Percentiles rank a stretch among this genome's conserved stretches.
Conservation (phyloP, 345 rosid genomes). For the Eutrema heterophyllum region DNA sequence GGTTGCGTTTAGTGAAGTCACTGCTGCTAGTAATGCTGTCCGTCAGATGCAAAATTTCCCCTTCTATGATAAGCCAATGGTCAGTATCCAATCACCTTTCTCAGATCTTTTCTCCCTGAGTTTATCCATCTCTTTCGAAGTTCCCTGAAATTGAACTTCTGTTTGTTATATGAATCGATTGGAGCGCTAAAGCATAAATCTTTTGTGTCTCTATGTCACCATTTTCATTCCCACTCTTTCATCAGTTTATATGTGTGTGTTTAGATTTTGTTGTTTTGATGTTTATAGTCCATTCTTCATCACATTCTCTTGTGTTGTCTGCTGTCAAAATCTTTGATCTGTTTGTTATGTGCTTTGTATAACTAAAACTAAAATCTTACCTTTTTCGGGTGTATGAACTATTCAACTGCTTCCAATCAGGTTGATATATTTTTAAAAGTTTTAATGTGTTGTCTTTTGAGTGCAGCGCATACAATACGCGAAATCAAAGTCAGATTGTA, state of each 20-base stretch:
- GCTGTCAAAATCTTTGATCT: not conserved
- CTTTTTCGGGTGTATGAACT: not conserved
- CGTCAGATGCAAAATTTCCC: conserved; percentile 98
- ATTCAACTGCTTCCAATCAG: not conserved
- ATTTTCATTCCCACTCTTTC: not conserved
- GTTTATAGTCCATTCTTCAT: not conserved
- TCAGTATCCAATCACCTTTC: conserved; percentile 26
- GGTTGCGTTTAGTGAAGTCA: conserved; percentile 87
- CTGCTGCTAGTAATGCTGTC: conserved; percentile 91
- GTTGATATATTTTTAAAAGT: not conserved
- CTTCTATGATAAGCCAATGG: conserved; percentile 96
- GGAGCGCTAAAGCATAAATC: not conserved
- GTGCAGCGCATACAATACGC: conserved; percentile 87
- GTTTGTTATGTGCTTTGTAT: not conserved
- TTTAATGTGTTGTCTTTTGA: conserved; percentile 16
- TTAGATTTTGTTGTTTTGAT: not conserved
- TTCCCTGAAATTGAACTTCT: not conserved
- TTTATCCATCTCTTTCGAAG: not conserved
- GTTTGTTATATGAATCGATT: not conserved
- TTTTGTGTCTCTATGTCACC: not conserved
- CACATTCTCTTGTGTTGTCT: not conserved
- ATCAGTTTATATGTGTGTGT: not conserved
- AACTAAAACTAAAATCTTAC: not conserved
- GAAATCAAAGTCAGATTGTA: conserved; percentile 82
- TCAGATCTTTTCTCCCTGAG: not conserved